phyloP scores from a whole-genome alignment of 1,284 basidiomycete species.

The Fomitopsis schrenkii region DNA sequence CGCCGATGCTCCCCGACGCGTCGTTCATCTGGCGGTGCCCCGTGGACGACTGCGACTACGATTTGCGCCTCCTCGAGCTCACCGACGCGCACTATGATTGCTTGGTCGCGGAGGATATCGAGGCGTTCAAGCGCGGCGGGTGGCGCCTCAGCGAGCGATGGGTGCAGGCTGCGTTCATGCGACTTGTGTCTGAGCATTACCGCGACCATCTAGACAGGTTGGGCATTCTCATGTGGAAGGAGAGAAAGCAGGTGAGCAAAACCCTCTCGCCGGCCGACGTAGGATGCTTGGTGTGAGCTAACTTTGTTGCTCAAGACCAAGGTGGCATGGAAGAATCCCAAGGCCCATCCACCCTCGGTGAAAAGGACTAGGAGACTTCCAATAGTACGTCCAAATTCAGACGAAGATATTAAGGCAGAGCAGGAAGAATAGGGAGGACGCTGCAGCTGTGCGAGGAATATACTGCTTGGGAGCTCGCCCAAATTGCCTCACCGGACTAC shows the following conservation, averaged over 20 bases:
- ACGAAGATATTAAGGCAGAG: background rate
- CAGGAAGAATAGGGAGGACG: background rate
- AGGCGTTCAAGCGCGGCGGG: constrained; percentile 3
- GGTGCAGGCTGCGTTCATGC: constrained; percentile 15
- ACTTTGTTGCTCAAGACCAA: background rate
- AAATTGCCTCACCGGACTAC: too few relatives aligned
- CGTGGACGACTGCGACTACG: constrained; percentile 17
- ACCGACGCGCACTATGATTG: constrained; percentile 14
- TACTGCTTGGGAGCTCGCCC: background rate
- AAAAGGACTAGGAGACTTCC: background rate
- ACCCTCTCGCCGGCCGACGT: background rate
- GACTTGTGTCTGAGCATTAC: constrained; percentile 16
- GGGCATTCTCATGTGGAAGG: constrained; percentile 14
- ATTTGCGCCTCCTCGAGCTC: constrained; percentile 18
- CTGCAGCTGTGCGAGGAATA: too few relatives aligned
- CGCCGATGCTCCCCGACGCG: constrained; percentile 15
- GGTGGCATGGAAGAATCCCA: constrained; percentile 9
- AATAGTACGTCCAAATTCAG: background rate
- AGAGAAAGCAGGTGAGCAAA: constrained; percentile 12
- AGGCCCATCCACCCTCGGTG: background rate
- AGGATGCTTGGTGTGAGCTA: background rate
- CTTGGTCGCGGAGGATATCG: constrained; percentile 11
- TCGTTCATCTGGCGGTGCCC: constrained; percentile 24
- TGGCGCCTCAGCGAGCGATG: constrained; percentile 14
- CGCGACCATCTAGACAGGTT: constrained; percentile 14